Evolutionary conservation across 768 basidiomycete genomes (phyloP), one percentile per base, ranked within the genome.

Genomic region (Tulasnella calospora): DNA sequence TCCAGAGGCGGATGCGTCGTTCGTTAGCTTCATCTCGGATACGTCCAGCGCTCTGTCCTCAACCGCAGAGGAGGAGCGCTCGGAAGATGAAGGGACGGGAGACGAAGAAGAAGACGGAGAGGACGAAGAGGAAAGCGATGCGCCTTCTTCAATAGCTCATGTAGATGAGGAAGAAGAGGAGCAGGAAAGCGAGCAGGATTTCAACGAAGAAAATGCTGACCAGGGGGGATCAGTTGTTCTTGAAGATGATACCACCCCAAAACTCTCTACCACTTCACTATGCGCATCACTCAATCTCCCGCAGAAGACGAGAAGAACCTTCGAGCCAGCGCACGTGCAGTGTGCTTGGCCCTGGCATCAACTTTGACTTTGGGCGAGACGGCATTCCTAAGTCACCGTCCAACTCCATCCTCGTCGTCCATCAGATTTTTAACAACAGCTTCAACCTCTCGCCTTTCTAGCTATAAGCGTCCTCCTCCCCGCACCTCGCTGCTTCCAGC

Each of bases 401-500:
- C 23, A 9, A n/a, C n/a, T 10, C 4, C 3, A 30, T 5, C 57
- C n/a, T 21, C 57, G 15, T 61, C 9, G 5, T 10, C 3, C 38
- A 4, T 40, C 5, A 10, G 38, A 4, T 40, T 40, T 4, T 40
- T 10, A 40, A 40, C 38, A 10, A 3, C 5, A 5, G 7, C 33
- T 23, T n/a, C n/a, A n/a, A n/a, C 33, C 33, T 5, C 7, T 36
- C 13, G 38, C 10, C 38, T 40, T 40, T 70, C 40, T 79, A 74
- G 78, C 79, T 33, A 73, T 71, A 23, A 71, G 71, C 57, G 27
- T 81, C 33, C 55, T 81, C 23, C 73, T 80, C 2, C 77, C 77
- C 23, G 80, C 80, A 33, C 80, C 80, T n/a, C 79, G 80, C 33
- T 41, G 79, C 35, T 79, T 80, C 67, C 70, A 78, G 35, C 80